Evolutionary conservation across 768 basidiomycete species (phyloP).

Genomic region (Phlebiopsis flavidoalba): DNA sequence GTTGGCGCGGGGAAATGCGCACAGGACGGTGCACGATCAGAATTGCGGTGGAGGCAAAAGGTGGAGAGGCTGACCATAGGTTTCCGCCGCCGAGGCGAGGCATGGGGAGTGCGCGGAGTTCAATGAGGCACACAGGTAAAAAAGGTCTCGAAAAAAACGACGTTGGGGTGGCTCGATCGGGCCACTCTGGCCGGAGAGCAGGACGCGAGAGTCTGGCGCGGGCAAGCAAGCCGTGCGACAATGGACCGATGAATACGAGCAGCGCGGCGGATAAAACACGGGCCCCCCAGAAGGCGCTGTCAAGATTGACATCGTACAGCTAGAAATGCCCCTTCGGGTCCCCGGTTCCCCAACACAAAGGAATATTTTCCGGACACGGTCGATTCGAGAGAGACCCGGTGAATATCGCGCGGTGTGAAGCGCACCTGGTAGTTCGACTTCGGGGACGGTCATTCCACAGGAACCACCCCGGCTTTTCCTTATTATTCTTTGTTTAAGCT

Average conservation of each 20-base stretch:
- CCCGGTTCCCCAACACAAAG: too few relatives aligned
- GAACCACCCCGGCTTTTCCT: constrained; percentile 57
- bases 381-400: too few relatives aligned
- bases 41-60: constrained; percentile 73
- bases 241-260: too few relatives aligned
- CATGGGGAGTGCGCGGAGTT: constrained; percentile 51
- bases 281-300: constrained; percentile 82
- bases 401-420: constrained; percentile 3
- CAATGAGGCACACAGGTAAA: constrained; percentile 33
- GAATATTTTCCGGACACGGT: too few relatives aligned
- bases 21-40: constrained; percentile 75
- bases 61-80: constrained; percentile 78
- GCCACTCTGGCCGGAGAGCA: constrained; percentile 71
- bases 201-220: too few relatives aligned
- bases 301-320: constrained; percentile 78
- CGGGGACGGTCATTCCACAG: constrained; percentile 90
- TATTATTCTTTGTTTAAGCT: constrained; percentile 23
- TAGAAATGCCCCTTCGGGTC: too few relatives aligned
- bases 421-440: constrained; percentile 82
- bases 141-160: too few relatives aligned
- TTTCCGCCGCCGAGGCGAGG: constrained; percentile 63
- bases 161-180: constrained; percentile 69
- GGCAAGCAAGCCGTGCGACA: too few relatives aligned
- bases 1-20: constrained; percentile 74
- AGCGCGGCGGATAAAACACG: constrained; percentile 72